Evolutionary conservation across 371 early-diverging fungal genomes (phyloP).

Genomic region (Apophysomyces sp.): DNA sequence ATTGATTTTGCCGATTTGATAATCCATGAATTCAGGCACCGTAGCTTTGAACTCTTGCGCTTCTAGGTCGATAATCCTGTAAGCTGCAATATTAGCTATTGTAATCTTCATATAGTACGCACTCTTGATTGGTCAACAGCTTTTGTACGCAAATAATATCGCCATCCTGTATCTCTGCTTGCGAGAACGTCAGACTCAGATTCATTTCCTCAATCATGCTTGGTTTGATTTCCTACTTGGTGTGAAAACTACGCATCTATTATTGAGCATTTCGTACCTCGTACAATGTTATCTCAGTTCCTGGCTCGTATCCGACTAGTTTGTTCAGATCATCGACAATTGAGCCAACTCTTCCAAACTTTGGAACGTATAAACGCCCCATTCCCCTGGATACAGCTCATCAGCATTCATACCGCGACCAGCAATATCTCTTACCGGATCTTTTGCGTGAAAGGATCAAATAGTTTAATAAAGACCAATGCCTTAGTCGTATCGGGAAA

Average conservation of each 20-base stretch:
- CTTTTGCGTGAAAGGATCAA: slow-evolving; percentile 16
- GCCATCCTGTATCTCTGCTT: slow-evolving; percentile 85
- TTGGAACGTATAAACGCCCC: slow-evolving; percentile 49
- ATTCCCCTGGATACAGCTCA: slow-evolving; percentile 19
- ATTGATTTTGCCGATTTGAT: slow-evolving; percentile 61
- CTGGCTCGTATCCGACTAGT: slow-evolving; percentile 54
- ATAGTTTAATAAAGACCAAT: slow-evolving; percentile 27
- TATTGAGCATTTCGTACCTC: slow-evolving; percentile 55
- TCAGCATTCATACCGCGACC: background rate
- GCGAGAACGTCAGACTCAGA: slow-evolving; percentile 57
- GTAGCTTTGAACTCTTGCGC: slow-evolving; percentile 35
- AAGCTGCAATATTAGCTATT: background rate
- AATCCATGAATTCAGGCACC: slow-evolving; percentile 75
- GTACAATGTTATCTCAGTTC: slow-evolving; percentile 60
- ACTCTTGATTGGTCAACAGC: slow-evolving; percentile 58
- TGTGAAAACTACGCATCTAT: background rate
- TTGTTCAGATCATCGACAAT: slow-evolving; percentile 56
- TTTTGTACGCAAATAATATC: slow-evolving; percentile 89
- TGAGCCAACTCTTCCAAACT: slow-evolving; percentile 56
- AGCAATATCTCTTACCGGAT: slow-evolving; percentile 14
- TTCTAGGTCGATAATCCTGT: slow-evolving; percentile 34
- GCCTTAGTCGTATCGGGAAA: slow-evolving; percentile 10
- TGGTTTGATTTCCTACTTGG: slow-evolving; percentile 78
- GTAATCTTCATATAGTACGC: slow-evolving; percentile 15
- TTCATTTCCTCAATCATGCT: slow-evolving; percentile 82